These are phyloP conservation scores for Tylopilus vinaceipallidus DNA, from an alignment of 768 basidiomycete genomes.

Conservation along the genomic window DNA sequence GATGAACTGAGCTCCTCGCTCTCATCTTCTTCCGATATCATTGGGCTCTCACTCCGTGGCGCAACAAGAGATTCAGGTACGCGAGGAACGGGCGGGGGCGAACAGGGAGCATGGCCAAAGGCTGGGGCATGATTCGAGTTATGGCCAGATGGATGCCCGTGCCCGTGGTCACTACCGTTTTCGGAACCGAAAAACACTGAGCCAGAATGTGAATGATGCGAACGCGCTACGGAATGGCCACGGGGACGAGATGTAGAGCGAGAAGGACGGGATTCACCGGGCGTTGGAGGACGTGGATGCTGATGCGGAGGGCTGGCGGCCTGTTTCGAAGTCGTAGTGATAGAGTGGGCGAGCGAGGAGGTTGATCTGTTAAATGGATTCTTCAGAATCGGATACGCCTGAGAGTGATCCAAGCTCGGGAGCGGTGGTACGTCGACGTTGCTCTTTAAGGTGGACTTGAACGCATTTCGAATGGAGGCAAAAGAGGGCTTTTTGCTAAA, in stretches of 20 bases:
- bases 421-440: slow-evolving; percentile 70
- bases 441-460: slow-evolving; percentile 60
- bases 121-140: slow-evolving; percentile 24
- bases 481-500: slow-evolving; percentile 83
- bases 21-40: slow-evolving; percentile 61
- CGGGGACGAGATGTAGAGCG: slow-evolving; percentile 45
- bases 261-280: slow-evolving; percentile 39
- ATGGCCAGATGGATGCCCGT: slow-evolving; percentile 34
- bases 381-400: slow-evolving; percentile 68
- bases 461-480: slow-evolving; percentile 83
- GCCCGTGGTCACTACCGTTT: slow-evolving; percentile 65
- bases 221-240: slow-evolving; percentile 62
- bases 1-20: slow-evolving; percentile 61
- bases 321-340: slow-evolving; percentile 38
- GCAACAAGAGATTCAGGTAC: slow-evolving; percentile 62
- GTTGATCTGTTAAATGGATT: slow-evolving; percentile 83
- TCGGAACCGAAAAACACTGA: slow-evolving; percentile 73
- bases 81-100: slow-evolving; percentile 78
- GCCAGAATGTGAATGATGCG: slow-evolving; percentile 75
- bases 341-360: slow-evolving; percentile 62
- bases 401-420: slow-evolving; percentile 59
- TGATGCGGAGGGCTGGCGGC: slow-evolving; percentile 46
- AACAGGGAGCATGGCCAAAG: slow-evolving; percentile 37
- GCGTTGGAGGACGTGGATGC: slow-evolving; percentile 60
- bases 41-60: slow-evolving; percentile 50